Evolutionary conservation across 139 green algal genomes (phyloP), one percentile per base, ranked within the genome.

Genomic region (Chlorella ohadii): DNA sequence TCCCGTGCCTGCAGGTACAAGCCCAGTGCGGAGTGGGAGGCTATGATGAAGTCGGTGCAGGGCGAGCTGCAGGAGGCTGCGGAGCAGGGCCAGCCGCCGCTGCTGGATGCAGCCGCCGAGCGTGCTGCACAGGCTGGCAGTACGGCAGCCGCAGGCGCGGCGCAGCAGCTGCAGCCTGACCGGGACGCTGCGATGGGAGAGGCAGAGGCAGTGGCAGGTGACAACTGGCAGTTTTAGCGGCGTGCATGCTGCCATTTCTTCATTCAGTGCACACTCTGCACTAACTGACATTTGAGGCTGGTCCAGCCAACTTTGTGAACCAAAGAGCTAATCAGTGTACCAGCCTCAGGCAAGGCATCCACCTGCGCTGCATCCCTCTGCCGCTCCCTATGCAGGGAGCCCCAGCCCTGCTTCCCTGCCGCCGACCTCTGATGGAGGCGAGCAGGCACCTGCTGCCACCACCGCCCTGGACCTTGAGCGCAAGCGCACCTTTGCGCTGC

Each of bases 401-500:
- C 9, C 51, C 51, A 22, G 15, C 51, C 51, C 15, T 59, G 51
- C 51, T 22, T 2, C 51, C 15, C 51, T 59, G 51, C 51, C 51
- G 51, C 15, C 51, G 3, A 2, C 51, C 12, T 22, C 51, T 59
- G 51, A 13, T 59, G 51, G 51, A 27, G 70, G 19, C 39, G 11
- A 36, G 34, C 56, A 31, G 55, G 11, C 75, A 28, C 15, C 36
- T 11, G 72, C 72, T 34, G 23, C 13, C 59, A 15, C 33, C 56
- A 33, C 4, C 59, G 39, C 59, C 33, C 31, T 33, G 1, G 41
- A 84, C 36, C 47, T 59, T 28, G 44, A 68, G 38, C 56, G 85
- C 27, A 25, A 31, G 57, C 64, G 55, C 15, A 83, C 84, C 4
- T 96, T 96, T 74, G 31, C 78, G 15, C 61, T 57, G 59, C 90